These are phyloP conservation scores for Vitis hybrid DNA, from an alignment of 177 flowering plant genomes.

Conservation along the genomic window DNA sequence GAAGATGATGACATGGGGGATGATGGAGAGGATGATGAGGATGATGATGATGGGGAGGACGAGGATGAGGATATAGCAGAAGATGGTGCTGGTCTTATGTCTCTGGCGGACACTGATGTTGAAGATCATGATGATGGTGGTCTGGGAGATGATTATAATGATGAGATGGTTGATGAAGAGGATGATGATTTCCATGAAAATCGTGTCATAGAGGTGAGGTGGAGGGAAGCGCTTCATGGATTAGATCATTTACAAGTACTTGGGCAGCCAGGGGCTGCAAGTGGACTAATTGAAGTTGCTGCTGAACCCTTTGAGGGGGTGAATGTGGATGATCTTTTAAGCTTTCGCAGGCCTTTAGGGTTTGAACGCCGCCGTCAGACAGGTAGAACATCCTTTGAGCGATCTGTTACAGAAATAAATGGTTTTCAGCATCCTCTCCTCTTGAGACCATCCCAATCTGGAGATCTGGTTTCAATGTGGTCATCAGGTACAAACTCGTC, in stretches of 20 bases:
- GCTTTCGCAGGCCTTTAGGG: constrained; percentile 67
- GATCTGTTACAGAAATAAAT: constrained; percentile 59
- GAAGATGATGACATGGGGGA: constrained; percentile 93
- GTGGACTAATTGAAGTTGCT: constrained; percentile 77
- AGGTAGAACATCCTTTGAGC: constrained; percentile 60
- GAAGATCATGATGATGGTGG: constrained; percentile 93
- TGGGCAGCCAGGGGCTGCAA: constrained; percentile 74
- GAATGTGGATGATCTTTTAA: constrained; percentile 89
- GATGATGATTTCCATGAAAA: constrained; percentile 92
- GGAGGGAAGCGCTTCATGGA: constrained; percentile 92
- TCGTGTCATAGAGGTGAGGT: constrained; percentile 83
- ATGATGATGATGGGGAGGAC: constrained; percentile 81
- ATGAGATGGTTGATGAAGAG: constrained; percentile 87
- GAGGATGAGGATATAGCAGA: constrained; percentile 90
- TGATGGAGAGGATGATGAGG: constrained; percentile 85
- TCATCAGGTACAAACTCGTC: constrained; percentile 56
- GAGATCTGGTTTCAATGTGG: constrained; percentile 60
- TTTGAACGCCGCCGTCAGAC: constrained; percentile 80
- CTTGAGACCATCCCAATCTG: constrained; percentile 69
- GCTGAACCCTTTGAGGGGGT: constrained; percentile 90
- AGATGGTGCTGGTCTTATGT: constrained; percentile 85
- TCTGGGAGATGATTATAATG: constrained; percentile 83
- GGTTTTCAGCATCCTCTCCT: constrained; percentile 92
- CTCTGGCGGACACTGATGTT: constrained; percentile 87
- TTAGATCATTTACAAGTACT: constrained; percentile 82